These are phyloP conservation scores for Singerocomus rubriflavus DNA, from an alignment of 1,284 basidiomycete species.

Conservation along the genomic window DNA sequence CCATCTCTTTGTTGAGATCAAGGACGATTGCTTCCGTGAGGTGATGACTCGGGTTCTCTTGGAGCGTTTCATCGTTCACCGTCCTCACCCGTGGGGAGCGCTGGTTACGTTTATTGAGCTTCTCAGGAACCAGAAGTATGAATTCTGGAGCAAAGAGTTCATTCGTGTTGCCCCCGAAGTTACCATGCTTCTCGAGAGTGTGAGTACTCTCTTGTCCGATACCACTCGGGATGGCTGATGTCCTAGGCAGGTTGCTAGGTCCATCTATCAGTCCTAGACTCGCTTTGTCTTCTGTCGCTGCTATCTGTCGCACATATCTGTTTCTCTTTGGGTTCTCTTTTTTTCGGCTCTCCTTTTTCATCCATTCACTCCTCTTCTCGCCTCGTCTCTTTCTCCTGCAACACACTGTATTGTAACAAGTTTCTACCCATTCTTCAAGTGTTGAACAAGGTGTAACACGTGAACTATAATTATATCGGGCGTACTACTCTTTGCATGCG, in stretches of 20 bases:
- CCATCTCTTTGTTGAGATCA: slow-evolving; percentile 78
- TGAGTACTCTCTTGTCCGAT: slow-evolving; percentile 39
- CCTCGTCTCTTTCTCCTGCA: slow-evolving; percentile 29
- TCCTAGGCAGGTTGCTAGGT: slow-evolving; percentile 58
- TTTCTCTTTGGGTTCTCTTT: slow-evolving; percentile 45
- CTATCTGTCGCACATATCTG: slow-evolving; percentile 47
- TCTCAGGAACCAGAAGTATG: slow-evolving; percentile 78
- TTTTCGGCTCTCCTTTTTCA: slow-evolving; percentile 23
- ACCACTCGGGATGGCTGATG: slow-evolving; percentile 3
- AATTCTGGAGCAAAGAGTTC: slow-evolving; percentile 85
- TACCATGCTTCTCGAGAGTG: slow-evolving; percentile 75
- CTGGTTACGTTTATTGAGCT: slow-evolving; percentile 92
- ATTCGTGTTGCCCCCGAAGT: slow-evolving; percentile 79
- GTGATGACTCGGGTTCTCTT: slow-evolving; percentile 89
- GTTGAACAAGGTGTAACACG: slow-evolving; percentile 49
- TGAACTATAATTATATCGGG: slow-evolving; percentile 46
- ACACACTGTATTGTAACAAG: slow-evolving; percentile 79
- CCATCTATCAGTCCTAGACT: slow-evolving; percentile 72
- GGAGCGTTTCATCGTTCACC: slow-evolving; percentile 90
- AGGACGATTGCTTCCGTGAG: slow-evolving; percentile 80
- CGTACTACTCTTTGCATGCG: slow-evolving; percentile 12
- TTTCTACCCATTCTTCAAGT: slow-evolving; percentile 48
- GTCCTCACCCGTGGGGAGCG: slow-evolving; percentile 97
- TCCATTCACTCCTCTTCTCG: slow-evolving; percentile 27
- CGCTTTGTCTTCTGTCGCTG: slow-evolving; percentile 44